Conservation (phyloP, 1,284 basidiomycete genomes). For the Kwoniella shivajii region DNA sequence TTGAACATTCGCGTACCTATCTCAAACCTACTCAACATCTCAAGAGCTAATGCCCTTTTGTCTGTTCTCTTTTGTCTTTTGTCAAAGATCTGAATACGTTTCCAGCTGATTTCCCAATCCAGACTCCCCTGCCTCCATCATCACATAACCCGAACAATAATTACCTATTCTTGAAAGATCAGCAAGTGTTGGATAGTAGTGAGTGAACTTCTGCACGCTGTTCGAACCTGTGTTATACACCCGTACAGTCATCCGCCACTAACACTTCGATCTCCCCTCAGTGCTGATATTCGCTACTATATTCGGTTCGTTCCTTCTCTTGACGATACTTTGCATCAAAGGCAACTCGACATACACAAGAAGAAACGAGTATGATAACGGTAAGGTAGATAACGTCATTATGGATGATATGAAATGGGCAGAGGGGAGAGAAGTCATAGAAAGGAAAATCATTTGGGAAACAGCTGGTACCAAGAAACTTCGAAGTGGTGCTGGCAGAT, state of each 20-base stretch:
- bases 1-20: too few species aligned
- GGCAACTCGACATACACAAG: conserved; percentile 8
- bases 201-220: conserved; percentile 19
- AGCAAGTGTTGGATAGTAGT: conserved; percentile 36
- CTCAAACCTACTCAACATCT: too few species aligned
- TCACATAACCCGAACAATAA: conserved; percentile 11
- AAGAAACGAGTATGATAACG: neutral
- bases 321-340: conserved; percentile 21
- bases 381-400: conserved; percentile 26
- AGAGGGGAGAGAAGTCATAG: conserved; percentile 28
- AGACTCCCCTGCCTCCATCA: conserved; percentile 6
- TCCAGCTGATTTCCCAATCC: conserved; percentile 35
- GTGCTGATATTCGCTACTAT: conserved; percentile 29
- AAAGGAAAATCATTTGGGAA: conserved; percentile 24
- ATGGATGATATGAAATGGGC: conserved; percentile 36
- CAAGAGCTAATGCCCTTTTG: neutral
- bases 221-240: too few species aligned
- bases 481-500: too few species aligned
- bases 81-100: conserved; percentile 33
- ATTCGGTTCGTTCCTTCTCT: conserved; percentile 12
- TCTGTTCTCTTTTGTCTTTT: neutral
- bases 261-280: too few species aligned
- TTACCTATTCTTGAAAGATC: conserved; percentile 30
- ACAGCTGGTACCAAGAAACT: too few species aligned
- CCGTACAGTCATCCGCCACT: neutral